Base-by-base conservation (phyloP, 164 flowering plant genomes). In the Nymphaea colorata region DNA sequence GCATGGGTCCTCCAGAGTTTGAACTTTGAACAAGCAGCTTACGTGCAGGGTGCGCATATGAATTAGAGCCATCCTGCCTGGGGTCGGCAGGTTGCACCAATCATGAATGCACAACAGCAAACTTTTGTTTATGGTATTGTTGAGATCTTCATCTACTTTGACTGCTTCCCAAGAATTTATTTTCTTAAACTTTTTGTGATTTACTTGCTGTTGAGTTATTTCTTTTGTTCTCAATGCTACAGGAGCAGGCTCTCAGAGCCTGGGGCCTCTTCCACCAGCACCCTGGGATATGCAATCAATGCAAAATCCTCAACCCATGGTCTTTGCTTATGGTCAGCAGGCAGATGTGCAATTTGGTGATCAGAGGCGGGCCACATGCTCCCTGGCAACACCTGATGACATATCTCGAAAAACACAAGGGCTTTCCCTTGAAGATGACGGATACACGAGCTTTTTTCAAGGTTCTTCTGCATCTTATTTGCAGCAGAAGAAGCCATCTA, bases 251-350 rank as follows among this genome's bases (percentile, higher is more conserved):
- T 68, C 84, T 61, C 81, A 79, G 72, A 77, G 74, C 64, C 69
- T 25, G 36, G 36, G 36, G 36, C 36, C 93, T 57, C 72, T 94
- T 18, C 99, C 99, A 6, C 92, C 91, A 8, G 98, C 99, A 18
- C 99, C 99, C 3, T 91, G 99, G 99, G 99, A 94, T 76, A 83
- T 65, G 55, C 90, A 80, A 72, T 79, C 74, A 61, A 67, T 68
- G 7, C 72, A 85, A 53, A 73, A 64, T 36, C 78, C 72, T 51
- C 82, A 78, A 10, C 78, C 81, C 78, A 77, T 75, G 3, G 90
- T 79, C 0, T 89, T 89, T 67, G 88, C 86, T 11, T 84, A 88
- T 68, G 82, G 81, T 18, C 88, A 77, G 70, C 82, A 73, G 51
- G 57, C 57, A 61, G 73, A 77, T n/a, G 51, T 78, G 17, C 85